phyloP scores from a whole-genome alignment of 164 flowering plant genomes.

The Amborella trichopoda region DNA sequence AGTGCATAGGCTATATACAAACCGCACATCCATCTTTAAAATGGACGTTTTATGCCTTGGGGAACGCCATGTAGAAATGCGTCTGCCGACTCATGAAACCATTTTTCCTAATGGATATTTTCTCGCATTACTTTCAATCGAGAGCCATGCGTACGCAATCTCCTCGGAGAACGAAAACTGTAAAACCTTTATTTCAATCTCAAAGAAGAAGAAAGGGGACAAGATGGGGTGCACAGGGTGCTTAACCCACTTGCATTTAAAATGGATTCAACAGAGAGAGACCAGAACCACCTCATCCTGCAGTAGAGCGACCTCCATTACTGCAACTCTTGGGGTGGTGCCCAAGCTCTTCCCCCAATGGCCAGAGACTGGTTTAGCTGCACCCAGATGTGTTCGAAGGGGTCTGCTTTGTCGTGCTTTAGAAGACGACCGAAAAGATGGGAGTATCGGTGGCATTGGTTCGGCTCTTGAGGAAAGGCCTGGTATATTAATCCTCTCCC shows the following conservation, averaged over 20 bases:
- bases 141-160: too few relatives aligned
- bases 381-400: neutral
- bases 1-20: too few relatives aligned
- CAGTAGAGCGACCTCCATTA: neutral
- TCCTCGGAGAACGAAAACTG: too few relatives aligned
- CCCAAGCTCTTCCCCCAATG: too few relatives aligned
- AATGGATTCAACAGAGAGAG: neutral
- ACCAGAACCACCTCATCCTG: neutral
- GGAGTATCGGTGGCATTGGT: constrained; percentile 19
- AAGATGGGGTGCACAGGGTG: constrained; percentile 2
- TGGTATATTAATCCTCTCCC: constrained; percentile 22
- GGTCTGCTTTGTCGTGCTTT: constrained; percentile 36
- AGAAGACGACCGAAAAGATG: constrained; percentile 29
- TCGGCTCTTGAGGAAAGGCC: constrained; percentile 61
- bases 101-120: too few relatives aligned
- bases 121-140: too few relatives aligned
- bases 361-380: neutral
- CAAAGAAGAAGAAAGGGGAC: too few relatives aligned
- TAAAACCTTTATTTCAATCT: too few relatives aligned
- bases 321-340: neutral
- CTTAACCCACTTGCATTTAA: neutral
- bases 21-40: too few relatives aligned
- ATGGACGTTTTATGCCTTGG: too few relatives aligned
- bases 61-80: too few relatives aligned
- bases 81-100: too few relatives aligned